Conservation (phyloP, 257 asterid genomes). For the Leptodermis oblonga region DNA sequence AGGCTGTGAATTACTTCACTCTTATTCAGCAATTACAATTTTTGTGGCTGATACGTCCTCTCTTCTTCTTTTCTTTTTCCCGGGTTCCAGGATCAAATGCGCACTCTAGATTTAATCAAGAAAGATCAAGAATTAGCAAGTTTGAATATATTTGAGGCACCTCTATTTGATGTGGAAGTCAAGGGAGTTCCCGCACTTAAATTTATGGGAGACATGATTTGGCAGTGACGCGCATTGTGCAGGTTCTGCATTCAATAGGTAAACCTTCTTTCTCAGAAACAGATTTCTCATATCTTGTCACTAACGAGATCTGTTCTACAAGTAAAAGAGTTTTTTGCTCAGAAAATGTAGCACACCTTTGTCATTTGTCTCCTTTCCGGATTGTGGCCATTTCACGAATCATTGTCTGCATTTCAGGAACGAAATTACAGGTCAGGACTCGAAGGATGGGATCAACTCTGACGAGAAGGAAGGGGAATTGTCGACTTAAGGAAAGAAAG, state of each 20-base stretch:
- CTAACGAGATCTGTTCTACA: background rate
- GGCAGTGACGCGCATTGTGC: conserved; percentile 36
- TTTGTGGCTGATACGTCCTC: background rate
- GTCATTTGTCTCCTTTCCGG: background rate
- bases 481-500: too few relatives aligned
- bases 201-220: conserved; percentile 59
- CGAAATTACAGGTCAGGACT: too few relatives aligned
- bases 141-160: conserved; percentile 41
- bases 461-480: too few relatives aligned
- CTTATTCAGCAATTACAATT: background rate
- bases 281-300: background rate
- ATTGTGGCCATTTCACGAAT: background rate
- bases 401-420: background rate
- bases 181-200: conserved; percentile 70
- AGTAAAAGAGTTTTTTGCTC: background rate
- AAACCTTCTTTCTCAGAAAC: background rate
- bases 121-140: conserved; percentile 47
- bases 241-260: conserved; percentile 1
- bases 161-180: conserved; percentile 61
- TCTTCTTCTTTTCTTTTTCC: conserved; percentile 8
- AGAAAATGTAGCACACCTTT: background rate
- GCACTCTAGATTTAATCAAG: conserved; percentile 49
- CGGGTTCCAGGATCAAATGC: conserved; percentile 56
- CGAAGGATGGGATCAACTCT: too few relatives aligned
- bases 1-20: background rate